Conservation (phyloP, 352 stramenopile species). For the Phytopythium oedochilum region DNA sequence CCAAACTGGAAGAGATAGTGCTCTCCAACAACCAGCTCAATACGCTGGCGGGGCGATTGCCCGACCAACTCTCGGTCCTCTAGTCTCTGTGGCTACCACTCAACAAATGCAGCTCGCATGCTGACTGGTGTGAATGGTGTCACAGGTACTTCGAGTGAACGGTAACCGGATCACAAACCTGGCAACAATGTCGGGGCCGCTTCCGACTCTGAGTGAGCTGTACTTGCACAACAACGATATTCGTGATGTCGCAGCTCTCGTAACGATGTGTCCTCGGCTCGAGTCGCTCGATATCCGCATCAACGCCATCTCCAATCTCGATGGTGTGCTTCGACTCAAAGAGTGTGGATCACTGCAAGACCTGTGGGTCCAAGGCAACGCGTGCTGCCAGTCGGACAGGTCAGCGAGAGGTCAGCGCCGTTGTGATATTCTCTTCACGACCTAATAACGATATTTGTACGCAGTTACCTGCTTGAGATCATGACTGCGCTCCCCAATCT, state of each 20-base stretch:
- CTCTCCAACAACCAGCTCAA: slow-evolving; percentile 50
- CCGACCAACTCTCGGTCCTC: slow-evolving; percentile 28
- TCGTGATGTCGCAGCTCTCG: slow-evolving; percentile 20
- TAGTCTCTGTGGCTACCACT: not conserved
- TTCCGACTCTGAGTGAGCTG: slow-evolving; percentile 57
- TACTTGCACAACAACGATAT: slow-evolving; percentile 59
- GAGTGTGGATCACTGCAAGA: slow-evolving; percentile 37
- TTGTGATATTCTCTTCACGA: not conserved
- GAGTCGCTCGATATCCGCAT: slow-evolving; percentile 74
- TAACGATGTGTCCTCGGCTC: slow-evolving; percentile 34
- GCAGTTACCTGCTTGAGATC: slow-evolving; percentile 57
- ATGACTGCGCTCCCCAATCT: slow-evolving; percentile 35
- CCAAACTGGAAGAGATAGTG: slow-evolving; percentile 73
- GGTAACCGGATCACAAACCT: slow-evolving; percentile 44
- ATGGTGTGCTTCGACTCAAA: slow-evolving; percentile 19
- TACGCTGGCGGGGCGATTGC: slow-evolving; percentile 46
- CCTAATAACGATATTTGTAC: not conserved
- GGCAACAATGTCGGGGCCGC: slow-evolving; percentile 23
- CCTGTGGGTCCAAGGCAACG: slow-evolving; percentile 68
- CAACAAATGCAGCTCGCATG: not conserved
- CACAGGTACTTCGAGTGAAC: slow-evolving; percentile 41
- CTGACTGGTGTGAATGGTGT: not conserved
- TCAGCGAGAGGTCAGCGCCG: slow-evolving; percentile 2
- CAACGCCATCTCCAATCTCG: slow-evolving; percentile 34
- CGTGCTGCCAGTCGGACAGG: slow-evolving; percentile 50